Evolutionary conservation across 23 red algal species (phyloP), one percentile per base, ranked within the genome.

Genomic region (Gracilariopsis chorda): DNA sequence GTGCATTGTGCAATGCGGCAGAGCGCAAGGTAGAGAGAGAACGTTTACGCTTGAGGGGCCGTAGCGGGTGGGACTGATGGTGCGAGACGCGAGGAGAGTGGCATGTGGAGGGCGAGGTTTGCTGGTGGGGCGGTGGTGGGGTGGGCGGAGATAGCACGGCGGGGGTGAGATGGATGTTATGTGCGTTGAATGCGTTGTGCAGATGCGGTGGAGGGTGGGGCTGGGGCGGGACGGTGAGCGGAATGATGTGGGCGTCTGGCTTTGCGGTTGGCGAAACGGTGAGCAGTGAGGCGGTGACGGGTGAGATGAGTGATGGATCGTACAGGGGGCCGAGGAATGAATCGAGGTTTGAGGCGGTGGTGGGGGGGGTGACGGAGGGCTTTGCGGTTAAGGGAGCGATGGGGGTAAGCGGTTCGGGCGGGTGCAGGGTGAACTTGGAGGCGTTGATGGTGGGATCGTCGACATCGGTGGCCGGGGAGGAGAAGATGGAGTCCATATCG

Each of bases 401-500:
- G n/a, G n/a, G n/a, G 3, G 63, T 14, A 16, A 70, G 63, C 27
- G 63, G 63, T 37, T 70, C 63, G 25, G 63, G 21, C 13, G 63
- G 43, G 12, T 28, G 13, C 3, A 70, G 63, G 35, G 43, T 70
- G 63, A 70, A 42, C 1, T 12, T 70, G 4, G 55, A 7, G 29
- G 55, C 1, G 10, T 70, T 37, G 34, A 19, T 41, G 63, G 60
- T 59, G 16, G 20, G 45, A 16, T 82, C 77, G 77, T 24, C 35
- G 44, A 69, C 61, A 34, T 65, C 80, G 9, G 80, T 84, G 29
- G 80, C 60, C 12, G 80, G 80, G n/a, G 80, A 84, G 23, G 80
- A 84, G 80, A 84, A 70, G 59, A 82, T 47, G 77, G 43, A 69
- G 8, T 64, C 80, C 57, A 84, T 20, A 24, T 70, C 59, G 19